Conservation (phyloP, 1,284 basidiomycete genomes). For the Trichosporon coremiiforme region DNA sequence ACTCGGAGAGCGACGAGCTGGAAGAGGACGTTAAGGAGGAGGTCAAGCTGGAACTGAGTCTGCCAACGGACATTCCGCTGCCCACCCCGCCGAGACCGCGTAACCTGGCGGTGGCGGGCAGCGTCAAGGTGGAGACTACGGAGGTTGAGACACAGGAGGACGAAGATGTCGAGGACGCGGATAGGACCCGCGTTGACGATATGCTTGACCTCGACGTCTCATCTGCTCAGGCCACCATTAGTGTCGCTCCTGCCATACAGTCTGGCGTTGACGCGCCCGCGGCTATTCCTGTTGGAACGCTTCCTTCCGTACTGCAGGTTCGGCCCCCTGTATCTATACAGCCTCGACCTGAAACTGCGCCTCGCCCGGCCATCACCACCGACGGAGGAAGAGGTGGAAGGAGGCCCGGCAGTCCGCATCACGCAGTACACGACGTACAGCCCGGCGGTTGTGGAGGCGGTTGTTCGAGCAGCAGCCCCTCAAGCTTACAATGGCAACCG, state of each 20-base stretch:
- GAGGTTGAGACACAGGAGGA: background rate
- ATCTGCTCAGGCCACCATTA: background rate
- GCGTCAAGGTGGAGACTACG: background rate
- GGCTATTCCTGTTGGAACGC: background rate
- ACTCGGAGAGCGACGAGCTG: background rate
- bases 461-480: background rate
- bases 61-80: background rate
- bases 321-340: no score
- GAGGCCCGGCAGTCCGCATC: background rate
- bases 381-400: background rate
- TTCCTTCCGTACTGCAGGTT: background rate
- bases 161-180: background rate
- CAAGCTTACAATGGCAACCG: background rate
- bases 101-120: background rate
- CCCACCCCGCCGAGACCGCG: background rate
- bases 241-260: background rate
- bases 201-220: background rate
- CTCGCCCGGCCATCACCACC: background rate
- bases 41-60: background rate
- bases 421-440: constrained; percentile 8
- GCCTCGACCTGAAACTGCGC: background rate
- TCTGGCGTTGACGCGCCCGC: background rate
- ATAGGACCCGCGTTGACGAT: background rate
- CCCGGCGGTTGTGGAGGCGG: background rate
- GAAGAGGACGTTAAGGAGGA: background rate